phyloP scores from a whole-genome alignment of 2,329 filamentous ascomycete genomes.

The Fusarium sp. region DNA sequence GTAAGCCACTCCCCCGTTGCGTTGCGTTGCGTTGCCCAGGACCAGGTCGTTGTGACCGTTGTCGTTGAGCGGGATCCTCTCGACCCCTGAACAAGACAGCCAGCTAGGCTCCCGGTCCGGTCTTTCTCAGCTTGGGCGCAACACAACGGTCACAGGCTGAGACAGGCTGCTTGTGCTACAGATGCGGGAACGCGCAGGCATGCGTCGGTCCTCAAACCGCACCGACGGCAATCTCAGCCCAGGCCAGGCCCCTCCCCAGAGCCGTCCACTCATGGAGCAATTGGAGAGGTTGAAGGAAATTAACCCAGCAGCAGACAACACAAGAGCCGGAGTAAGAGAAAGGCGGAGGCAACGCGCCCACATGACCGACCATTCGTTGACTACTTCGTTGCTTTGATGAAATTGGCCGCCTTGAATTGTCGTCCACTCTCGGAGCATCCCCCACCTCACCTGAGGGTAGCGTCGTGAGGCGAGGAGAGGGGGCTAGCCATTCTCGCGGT shows the following conservation, averaged over 20 bases:
- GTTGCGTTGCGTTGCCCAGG: conserved; percentile 9
- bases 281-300: conserved; percentile 36
- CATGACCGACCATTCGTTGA: conserved; percentile 29
- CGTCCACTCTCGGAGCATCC: conserved; percentile 15
- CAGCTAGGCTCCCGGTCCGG: conserved; percentile 20
- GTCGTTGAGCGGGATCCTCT: conserved; percentile 21
- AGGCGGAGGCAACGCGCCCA: conserved; percentile 8
- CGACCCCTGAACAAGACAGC: conserved; percentile 18
- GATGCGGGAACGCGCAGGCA: conserved; percentile 34
- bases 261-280: conserved; percentile 26
- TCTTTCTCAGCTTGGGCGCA: conserved; percentile 33
- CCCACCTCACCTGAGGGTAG: conserved; percentile 40
- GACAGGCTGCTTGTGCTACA: conserved; percentile 38
- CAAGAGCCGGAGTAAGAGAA: conserved; percentile 4
- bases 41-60: conserved; percentile 27
- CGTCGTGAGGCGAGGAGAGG: conserved; percentile 19
- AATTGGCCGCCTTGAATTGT: conserved; percentile 34
- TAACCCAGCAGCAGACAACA: conserved; percentile 18
- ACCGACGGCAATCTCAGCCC: conserved; percentile 45
- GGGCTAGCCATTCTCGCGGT: background rate
- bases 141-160: conserved; percentile 41
- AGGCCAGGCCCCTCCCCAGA: conserved; percentile 22
- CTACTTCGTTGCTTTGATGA: conserved; percentile 27
- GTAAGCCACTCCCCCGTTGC: conserved; percentile 12
- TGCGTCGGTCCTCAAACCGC: conserved; percentile 40